phyloP scores from a whole-genome alignment of 768 basidiomycete genomes.

The Tricholoma sp. region DNA sequence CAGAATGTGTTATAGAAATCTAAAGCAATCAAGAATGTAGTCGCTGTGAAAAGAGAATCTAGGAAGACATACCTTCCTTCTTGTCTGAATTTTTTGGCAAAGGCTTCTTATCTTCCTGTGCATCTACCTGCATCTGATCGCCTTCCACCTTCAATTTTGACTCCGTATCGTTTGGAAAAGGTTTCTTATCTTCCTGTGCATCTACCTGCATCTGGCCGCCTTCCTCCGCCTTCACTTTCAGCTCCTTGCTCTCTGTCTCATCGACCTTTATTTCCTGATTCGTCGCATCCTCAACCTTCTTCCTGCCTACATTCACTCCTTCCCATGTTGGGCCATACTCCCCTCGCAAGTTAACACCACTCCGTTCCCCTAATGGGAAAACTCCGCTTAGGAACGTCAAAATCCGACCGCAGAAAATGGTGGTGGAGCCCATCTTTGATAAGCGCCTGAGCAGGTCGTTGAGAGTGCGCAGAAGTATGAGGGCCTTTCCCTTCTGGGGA shows the following conservation, averaged over 20 bases:
- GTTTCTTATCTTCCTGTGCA: conserved; percentile 31
- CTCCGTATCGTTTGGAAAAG: conserved; percentile 19
- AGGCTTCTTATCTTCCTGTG: conserved; percentile 31
- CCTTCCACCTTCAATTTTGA: conserved; percentile 29
- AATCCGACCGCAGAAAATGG: conserved; percentile 86
- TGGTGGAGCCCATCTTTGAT: conserved; percentile 81
- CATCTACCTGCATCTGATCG: conserved; percentile 63
- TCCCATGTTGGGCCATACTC: conserved; percentile 83
- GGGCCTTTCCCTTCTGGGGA: conserved; percentile 84
- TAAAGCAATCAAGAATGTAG: conserved; percentile 17
- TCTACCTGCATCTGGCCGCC: conserved; percentile 64
- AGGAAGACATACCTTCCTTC: conserved; percentile 50
- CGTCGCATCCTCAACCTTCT: conserved; percentile 26
- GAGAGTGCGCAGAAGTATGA: conserved; percentile 74
- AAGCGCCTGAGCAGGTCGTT: conserved; percentile 85
- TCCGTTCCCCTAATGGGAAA: conserved; percentile 83
- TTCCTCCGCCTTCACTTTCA: conserved; percentile 23
- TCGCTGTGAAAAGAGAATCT: neutral
- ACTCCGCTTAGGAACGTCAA: conserved; percentile 81
- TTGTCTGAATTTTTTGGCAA: conserved; percentile 32
- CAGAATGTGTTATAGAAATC: conserved; percentile 89
- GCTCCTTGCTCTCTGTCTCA: conserved; percentile 20
- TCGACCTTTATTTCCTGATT: conserved; percentile 27
- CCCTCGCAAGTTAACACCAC: conserved; percentile 87
- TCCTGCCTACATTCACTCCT: conserved; percentile 42